These are phyloP conservation scores for Clavulina sp. DNA, from an alignment of 768 basidiomycete genomes.

Conservation along the genomic window DNA sequence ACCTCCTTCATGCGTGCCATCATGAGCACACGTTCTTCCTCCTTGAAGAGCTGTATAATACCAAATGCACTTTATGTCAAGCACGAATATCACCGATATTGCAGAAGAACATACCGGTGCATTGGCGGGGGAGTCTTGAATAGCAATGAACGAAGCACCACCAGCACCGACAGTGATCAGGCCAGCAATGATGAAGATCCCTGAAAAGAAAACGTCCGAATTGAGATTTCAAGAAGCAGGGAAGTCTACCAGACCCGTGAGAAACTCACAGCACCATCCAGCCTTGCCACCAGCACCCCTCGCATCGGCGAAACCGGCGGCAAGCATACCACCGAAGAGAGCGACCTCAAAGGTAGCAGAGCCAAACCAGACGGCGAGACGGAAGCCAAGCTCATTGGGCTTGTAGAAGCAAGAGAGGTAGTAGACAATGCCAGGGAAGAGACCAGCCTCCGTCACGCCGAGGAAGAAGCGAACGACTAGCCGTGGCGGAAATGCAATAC, in stretches of 20 bases:
- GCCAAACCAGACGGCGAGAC: slow-evolving; percentile 55
- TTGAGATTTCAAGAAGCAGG: background rate
- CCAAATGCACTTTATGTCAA: no score
- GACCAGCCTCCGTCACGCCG: slow-evolving; percentile 53
- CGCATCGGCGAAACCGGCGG: slow-evolving; percentile 34
- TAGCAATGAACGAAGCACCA: slow-evolving; percentile 46
- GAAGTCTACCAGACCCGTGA: background rate
- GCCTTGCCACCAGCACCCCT: slow-evolving; percentile 24
- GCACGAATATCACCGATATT: no score
- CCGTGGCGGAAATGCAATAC: background rate
- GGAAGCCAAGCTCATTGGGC: slow-evolving; percentile 59
- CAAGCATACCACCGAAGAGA: slow-evolving; percentile 53
- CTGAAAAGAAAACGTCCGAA: background rate
- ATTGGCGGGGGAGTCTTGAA: slow-evolving; percentile 57
- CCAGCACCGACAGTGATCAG: slow-evolving; percentile 44
- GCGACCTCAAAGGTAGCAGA: slow-evolving; percentile 72
- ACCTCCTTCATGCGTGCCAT: slow-evolving; percentile 47
- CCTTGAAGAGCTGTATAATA: slow-evolving; percentile 39
- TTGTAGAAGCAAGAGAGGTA: slow-evolving; percentile 50
- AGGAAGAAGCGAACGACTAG: slow-evolving; percentile 27
- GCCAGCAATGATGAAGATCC: slow-evolving; percentile 41
- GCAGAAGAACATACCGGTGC: background rate
- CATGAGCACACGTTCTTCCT: slow-evolving; percentile 45
- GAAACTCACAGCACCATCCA: background rate
- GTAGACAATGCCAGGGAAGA: slow-evolving; percentile 29